phyloP scores from a whole-genome alignment of 2,329 filamentous ascomycete genomes.

The Phyllosticta capitalensis region DNA sequence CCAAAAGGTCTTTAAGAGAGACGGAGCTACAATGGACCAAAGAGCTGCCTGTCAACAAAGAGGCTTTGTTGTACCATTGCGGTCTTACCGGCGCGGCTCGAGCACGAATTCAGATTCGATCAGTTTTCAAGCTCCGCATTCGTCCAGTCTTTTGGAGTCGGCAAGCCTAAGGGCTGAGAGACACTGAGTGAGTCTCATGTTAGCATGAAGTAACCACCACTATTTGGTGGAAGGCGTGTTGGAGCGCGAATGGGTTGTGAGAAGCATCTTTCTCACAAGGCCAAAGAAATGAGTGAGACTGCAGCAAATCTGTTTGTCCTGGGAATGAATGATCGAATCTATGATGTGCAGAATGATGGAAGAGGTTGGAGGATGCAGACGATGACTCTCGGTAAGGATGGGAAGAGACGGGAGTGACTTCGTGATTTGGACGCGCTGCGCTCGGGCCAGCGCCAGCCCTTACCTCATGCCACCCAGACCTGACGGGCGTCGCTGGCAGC shows the following conservation, averaged over 20 bases:
- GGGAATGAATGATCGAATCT: neutral
- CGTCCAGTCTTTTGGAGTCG: neutral
- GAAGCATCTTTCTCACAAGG: neutral
- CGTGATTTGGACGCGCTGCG: too few species aligned
- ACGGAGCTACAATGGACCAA: neutral
- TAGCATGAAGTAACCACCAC: neutral
- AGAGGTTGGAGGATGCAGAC: too few species aligned
- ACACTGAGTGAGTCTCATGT: neutral
- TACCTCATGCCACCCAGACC: too few species aligned
- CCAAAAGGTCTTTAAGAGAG: neutral
- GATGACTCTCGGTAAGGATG: too few species aligned
- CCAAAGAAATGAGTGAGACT: neutral
- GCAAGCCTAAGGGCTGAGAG: neutral
- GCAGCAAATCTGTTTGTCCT: neutral
- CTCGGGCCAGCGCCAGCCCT: too few species aligned
- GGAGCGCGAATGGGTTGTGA: neutral
- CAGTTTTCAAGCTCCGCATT: neutral
- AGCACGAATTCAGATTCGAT: neutral
- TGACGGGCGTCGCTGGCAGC: too few species aligned
- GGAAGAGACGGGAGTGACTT: too few species aligned
- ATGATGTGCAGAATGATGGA: too few species aligned
- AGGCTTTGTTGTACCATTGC: neutral
- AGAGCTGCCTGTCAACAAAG: neutral
- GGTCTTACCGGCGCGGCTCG: neutral
- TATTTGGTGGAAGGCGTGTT: neutral